Evolutionary conservation across 208 protist species (phyloP), one percentile per base, ranked within the genome.

Genomic region (Leishmania guyanensis): DNA sequence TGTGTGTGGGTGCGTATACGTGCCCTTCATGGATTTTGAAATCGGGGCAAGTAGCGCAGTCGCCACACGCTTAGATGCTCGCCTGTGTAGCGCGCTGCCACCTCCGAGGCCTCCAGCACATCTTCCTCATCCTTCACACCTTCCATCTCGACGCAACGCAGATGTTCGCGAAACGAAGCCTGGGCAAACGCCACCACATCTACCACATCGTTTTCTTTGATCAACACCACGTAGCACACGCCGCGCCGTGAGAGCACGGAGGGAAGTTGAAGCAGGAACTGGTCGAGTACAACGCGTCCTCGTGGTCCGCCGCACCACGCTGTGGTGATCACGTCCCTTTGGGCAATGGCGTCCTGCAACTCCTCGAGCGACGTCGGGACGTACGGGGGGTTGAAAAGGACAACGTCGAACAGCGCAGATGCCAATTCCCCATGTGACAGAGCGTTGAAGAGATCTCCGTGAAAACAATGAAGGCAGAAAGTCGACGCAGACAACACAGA

Each of bases 321-420:
- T 3, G 95, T 92, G 2, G 87, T 92, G 51, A 97, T 95, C 20
- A 89, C 69, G 80, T 96, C 91, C 50, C 84, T 79, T 69, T 88
- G 60, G 10, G 79, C 69, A 6, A 92, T 78, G 4, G 95, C 93
- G 5, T 84, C 60, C 62, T 93, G 43, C 36, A 98, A 81, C 86
- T 98, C 93, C 78, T 90, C 89, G 80, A 91, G 84, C 16, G 88
- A 93, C 2, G 95, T 98, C 29, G 95, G 95, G 50, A 98, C 95
- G 81, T 98, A 98, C 12, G 95, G 95, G 17, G 95, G 95, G 74
- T 98, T 98, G 80, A 97, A 97, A 29, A 98, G 83, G 10, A 98
- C 80, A 1, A 96, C 83, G 76, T 98, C 95, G 78, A 95, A 95
- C 16, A 74, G 48, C 39, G 20, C 66, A 9, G 43, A 14, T 6